Evolutionary conservation across 106 monocot species (phyloP).

Genomic region (Cymbidium sinense): DNA sequence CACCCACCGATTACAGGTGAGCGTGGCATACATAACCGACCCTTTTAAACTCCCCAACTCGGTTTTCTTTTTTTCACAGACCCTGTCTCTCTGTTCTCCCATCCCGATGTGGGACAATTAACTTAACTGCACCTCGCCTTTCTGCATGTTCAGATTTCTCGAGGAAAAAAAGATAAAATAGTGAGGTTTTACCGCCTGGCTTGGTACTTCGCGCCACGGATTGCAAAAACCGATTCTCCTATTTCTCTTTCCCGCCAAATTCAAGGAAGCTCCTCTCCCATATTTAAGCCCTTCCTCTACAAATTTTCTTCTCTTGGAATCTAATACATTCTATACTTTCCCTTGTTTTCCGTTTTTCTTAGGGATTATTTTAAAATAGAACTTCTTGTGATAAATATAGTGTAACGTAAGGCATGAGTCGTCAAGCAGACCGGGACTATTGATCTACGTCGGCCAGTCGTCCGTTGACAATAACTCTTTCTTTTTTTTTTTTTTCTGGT

Average conservation of each 20-base stretch:
- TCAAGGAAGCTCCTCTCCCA: neutral
- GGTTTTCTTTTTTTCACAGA: neutral
- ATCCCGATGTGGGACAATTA: neutral
- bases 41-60: slow-evolving; percentile 40
- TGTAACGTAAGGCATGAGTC: too few relatives aligned
- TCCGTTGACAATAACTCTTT: too few relatives aligned
- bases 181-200: neutral
- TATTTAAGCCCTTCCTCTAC: too few relatives aligned
- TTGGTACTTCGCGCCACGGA: neutral
- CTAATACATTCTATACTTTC: neutral
- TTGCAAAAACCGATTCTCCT: neutral
- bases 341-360: neutral
- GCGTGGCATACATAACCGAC: slow-evolving; percentile 99
- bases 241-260: neutral
- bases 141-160: neutral
- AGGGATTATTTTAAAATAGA: slow-evolving; percentile 26
- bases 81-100: accelerated
- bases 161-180: neutral
- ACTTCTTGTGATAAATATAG: too few relatives aligned
- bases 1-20: slow-evolving; percentile 52
- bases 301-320: neutral
- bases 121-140: too few relatives aligned
- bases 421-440: too few relatives aligned
- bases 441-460: too few relatives aligned
- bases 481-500: too few relatives aligned